These are phyloP conservation scores for Hypoxylon sp. DNA, from an alignment of 2,329 filamentous ascomycete genomes.

Conservation along the genomic window DNA sequence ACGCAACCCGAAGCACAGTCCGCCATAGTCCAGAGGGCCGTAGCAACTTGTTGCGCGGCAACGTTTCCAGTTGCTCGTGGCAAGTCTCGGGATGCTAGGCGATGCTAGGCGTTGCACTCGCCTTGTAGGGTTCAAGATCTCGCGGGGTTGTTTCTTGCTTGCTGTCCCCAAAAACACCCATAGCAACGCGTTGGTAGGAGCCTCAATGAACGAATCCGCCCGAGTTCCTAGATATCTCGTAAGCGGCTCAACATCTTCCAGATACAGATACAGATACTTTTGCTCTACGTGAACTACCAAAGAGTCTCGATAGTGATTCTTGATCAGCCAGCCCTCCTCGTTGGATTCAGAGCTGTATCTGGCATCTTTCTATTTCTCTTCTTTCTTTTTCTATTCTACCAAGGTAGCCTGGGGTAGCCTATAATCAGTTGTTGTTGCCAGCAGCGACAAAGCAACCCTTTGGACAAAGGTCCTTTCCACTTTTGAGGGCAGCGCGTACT, in stretches of 20 bases:
- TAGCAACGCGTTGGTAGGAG: slow-evolving; percentile 8
- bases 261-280: not conserved
- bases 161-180: not conserved
- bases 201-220: slow-evolving; percentile 1
- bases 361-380: not conserved
- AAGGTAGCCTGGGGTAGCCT: not conserved
- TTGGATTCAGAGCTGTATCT: not conserved
- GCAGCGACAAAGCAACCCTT: slow-evolving; percentile 8
- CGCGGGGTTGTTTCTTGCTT: not conserved
- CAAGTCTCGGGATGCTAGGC: not conserved
- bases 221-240: not conserved
- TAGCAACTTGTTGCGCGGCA: too few relatives aligned
- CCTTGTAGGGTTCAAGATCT: not conserved
- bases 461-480: slow-evolving; percentile 14
- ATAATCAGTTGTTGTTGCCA: not conserved
- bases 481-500: not conserved
- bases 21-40: too few relatives aligned
- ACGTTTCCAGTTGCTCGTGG: not conserved
- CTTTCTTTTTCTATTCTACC: not conserved
- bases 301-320: not conserved
- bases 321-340: not conserved
- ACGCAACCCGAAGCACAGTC: not conserved
- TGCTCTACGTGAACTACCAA: not conserved
- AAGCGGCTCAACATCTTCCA: not conserved
- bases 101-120: not conserved